phyloP scores from a whole-genome alignment of 140 eudicot genomes.

The Flaveria floridana region DNA sequence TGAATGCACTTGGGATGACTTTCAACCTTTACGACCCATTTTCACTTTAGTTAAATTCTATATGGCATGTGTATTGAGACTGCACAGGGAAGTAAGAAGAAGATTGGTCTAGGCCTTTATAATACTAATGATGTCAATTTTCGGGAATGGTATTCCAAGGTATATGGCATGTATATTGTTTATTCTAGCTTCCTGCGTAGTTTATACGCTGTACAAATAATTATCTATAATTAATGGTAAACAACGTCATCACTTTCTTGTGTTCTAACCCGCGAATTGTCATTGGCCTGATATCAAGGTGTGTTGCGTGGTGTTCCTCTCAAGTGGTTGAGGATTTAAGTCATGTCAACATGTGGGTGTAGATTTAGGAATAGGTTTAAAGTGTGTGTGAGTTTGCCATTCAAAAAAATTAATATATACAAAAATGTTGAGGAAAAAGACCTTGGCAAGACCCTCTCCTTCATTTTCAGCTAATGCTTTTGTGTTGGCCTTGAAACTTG shows the following conservation, averaged over 20 bases:
- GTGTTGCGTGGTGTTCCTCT: background rate
- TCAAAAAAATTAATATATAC: background rate
- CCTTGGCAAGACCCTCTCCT: constrained; percentile 98
- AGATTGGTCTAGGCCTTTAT: too few relatives aligned
- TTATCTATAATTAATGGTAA: background rate
- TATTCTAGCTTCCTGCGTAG: too few relatives aligned
- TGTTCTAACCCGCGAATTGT: background rate
- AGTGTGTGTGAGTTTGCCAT: background rate
- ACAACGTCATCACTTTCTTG: background rate
- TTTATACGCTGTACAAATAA: too few relatives aligned
- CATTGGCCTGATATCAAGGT: background rate
- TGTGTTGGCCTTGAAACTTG: constrained; percentile 97
- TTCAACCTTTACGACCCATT: background rate
- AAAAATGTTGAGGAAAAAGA: constrained; percentile 13
- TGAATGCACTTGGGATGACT: background rate
- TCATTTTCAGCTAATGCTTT: constrained; percentile 99
- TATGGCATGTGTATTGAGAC: too few relatives aligned
- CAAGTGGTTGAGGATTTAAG: background rate
- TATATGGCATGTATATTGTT: too few relatives aligned
- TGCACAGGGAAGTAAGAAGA: too few relatives aligned
- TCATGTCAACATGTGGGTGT: background rate
- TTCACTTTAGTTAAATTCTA: background rate
- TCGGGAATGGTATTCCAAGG: too few relatives aligned
- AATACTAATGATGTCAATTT: too few relatives aligned
- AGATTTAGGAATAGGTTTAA: background rate